Conservation (phyloP, 2,329 filamentous ascomycete genomes). For the Ophiosphaerella korrae region DNA sequence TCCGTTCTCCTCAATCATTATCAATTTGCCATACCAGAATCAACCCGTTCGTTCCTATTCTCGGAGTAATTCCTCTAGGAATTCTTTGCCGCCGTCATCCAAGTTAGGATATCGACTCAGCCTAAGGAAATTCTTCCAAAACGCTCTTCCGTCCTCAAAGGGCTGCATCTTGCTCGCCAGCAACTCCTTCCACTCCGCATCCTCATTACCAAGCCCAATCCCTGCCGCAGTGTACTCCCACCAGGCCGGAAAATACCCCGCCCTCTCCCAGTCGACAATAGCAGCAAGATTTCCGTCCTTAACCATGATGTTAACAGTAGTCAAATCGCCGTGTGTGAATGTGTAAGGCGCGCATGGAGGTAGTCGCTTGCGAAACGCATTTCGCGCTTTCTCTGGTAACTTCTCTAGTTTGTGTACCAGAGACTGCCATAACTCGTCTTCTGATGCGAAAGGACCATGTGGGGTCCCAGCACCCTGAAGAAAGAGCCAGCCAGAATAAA, state of each 20-base stretch:
- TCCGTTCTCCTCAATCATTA: too few species aligned
- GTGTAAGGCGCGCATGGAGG: constrained; percentile 29
- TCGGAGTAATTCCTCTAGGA: too few species aligned
- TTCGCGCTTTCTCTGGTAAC: not conserved
- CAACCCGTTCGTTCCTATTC: too few species aligned
- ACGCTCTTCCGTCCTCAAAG: too few species aligned
- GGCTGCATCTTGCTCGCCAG: constrained; percentile 53
- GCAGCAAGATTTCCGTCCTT: constrained; percentile 44
- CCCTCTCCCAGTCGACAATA: constrained; percentile 50
- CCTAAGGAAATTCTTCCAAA: too few species aligned
- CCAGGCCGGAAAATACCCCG: constrained; percentile 49
- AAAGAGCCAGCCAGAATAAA: too few species aligned
- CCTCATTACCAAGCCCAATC: constrained; percentile 7
- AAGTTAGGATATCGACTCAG: too few species aligned
- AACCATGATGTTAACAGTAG: constrained; percentile 48
- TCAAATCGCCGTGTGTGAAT: constrained; percentile 50
- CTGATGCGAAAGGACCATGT: not conserved
- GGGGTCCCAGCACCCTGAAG: too few species aligned
- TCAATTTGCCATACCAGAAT: too few species aligned
- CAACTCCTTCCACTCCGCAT: constrained; percentile 76
- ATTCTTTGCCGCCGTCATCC: too few species aligned
- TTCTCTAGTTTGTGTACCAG: not conserved
- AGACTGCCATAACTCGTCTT: not conserved
- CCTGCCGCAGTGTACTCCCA: constrained; percentile 35
- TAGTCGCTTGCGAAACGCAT: not conserved